phyloP scores from a whole-genome alignment of 2,329 filamentous ascomycete genomes.

The Orbilia blumenaviensis region DNA sequence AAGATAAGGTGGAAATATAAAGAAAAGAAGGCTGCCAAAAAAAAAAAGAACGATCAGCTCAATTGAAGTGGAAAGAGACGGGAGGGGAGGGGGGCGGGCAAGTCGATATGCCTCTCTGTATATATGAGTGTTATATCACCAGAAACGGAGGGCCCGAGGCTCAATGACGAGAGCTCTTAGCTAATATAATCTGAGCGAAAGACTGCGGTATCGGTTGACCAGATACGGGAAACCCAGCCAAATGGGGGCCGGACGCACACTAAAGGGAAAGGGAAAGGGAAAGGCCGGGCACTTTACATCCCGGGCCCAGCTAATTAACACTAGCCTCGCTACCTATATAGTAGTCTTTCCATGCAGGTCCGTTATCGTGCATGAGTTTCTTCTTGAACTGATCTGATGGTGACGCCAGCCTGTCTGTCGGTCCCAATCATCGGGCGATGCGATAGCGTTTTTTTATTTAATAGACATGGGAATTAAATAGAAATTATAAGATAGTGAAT shows the following conservation, averaged over 20 bases:
- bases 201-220: conserved; percentile 32
- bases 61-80: too few relatives aligned
- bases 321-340: too few relatives aligned
- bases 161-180: too few relatives aligned
- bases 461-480: too few relatives aligned
- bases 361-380: conserved; percentile 29
- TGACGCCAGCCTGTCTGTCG: conserved; percentile 8
- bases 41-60: too few relatives aligned
- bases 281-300: background rate
- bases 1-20: too few relatives aligned
- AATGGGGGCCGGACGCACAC: background rate
- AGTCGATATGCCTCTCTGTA: too few relatives aligned
- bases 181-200: too few relatives aligned
- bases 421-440: background rate
- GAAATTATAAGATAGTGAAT: background rate
- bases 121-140: too few relatives aligned
- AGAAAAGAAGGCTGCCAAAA: too few relatives aligned
- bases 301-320: background rate
- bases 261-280: background rate
- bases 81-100: too few relatives aligned
- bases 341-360: conserved; percentile 19
- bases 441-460: background rate
- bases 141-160: too few relatives aligned
- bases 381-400: conserved; percentile 12
- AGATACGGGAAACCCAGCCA: background rate